Percentiles rank a stretch among this genome's conserved stretches.
Conservation (phyloP, 495 filamentous ascomycete genomes). For the Neurospora discreta region DNA sequence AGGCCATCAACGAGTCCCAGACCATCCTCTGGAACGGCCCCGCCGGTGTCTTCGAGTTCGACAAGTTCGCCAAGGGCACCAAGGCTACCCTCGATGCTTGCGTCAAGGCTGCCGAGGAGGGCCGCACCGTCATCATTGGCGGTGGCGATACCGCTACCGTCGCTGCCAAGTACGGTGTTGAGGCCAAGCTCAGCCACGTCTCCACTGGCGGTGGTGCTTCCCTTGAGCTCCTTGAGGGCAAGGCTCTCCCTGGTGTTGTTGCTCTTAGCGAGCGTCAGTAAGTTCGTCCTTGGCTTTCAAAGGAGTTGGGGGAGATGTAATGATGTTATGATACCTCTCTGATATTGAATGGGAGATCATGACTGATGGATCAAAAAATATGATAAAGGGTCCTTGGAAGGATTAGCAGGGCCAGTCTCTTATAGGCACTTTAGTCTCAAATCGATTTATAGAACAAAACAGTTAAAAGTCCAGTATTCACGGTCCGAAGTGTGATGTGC, state of each 20-base stretch:
- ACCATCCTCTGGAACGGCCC: conserved; percentile 99
- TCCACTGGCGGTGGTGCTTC: conserved; percentile 94
- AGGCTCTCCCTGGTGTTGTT: conserved; percentile 86
- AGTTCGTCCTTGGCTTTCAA: not conserved
- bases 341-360: not conserved
- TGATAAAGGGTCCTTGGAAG: conserved; percentile 7
- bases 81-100: conserved; percentile 81
- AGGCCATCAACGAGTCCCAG: conserved; percentile 75
- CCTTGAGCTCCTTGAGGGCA: conserved; percentile 93
- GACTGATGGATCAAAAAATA: not conserved
- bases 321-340: conserved; percentile 1
- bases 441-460: conserved; percentile 3
- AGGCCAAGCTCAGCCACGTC: conserved; percentile 96
- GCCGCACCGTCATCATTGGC: conserved; percentile 94
- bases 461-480: not conserved
- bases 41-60: conserved; percentile 92
- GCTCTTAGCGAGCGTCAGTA: conserved; percentile 68
- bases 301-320: not conserved
- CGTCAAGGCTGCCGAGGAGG: conserved; percentile 63
- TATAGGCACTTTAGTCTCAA: conserved; percentile 1
- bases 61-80: conserved; percentile 83
- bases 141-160: conserved; percentile 98
- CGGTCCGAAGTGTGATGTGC: not conserved
- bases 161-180: conserved; percentile 89
- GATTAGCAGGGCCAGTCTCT: conserved; percentile 22